Percentiles rank a stretch among this genome's conserved stretches.
Evolutionary conservation across 108 stramenopile species (phyloP).

Genomic region (Skeletonema menzelii): DNA sequence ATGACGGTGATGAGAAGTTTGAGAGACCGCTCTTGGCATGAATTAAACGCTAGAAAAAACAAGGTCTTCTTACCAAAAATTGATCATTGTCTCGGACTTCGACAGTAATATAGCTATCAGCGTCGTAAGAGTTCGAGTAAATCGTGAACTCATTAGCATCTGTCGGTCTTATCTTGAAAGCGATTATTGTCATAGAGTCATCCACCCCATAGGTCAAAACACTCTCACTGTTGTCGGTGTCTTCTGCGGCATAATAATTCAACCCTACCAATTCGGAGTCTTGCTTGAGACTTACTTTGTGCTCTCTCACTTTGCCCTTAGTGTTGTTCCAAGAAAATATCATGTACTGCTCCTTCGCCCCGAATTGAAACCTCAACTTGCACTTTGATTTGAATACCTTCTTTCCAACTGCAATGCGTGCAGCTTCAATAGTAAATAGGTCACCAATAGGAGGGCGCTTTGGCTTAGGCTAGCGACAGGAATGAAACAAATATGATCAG

Average conservation of each 20-base stretch:
- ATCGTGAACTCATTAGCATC: conserved; percentile 30
- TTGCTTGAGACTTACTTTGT: conserved; percentile 14
- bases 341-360: conserved; percentile 31
- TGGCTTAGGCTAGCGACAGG: neutral
- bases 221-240: conserved; percentile 6
- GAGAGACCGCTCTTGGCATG: neutral
- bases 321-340: conserved; percentile 14
- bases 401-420: conserved; percentile 56
- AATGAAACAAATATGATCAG: neutral
- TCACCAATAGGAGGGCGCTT: conserved; percentile 16
- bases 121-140: conserved; percentile 37
- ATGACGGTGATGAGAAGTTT: neutral
- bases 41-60: neutral
- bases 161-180: conserved; percentile 47
- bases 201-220: conserved; percentile 8
- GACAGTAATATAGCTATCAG: conserved; percentile 45
- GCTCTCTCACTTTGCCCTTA: neutral
- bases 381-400: conserved; percentile 46
- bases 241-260: conserved; percentile 33
- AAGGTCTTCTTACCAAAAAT: conserved; percentile 15
- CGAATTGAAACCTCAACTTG: conserved; percentile 33
- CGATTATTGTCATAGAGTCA: conserved; percentile 46
- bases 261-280: conserved; percentile 48
- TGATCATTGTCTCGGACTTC: conserved; percentile 50
- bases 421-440: conserved; percentile 36